Base-by-base conservation (phyloP, 495 filamentous ascomycete species). In the Pseudevernia furfuracea region DNA sequence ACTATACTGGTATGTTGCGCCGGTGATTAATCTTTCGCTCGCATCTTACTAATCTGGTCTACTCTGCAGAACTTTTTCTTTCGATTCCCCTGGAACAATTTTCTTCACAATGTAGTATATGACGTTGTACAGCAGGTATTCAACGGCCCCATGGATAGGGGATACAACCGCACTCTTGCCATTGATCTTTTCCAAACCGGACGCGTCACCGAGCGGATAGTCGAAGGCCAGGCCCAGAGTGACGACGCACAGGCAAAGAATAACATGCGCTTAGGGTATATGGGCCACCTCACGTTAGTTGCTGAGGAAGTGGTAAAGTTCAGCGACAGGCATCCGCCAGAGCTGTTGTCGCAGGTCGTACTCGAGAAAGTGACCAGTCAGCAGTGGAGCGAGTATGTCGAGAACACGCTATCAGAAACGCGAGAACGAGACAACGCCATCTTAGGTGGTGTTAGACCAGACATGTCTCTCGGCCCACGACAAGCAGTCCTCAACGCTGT, bases 221-320 rank as follows among this genome's bases (percentile, higher is more conserved):
- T 97, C 62, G 88, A 92, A 67, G 94, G 94, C 48, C 94, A 99
- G 73, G 82, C 80, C 65, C 82, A 85, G 48, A 96, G 90, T 68
- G 95, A 99, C 69, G 86, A 88, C 68, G 87, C 88, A 1, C 90
- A 98, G 73, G 73, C 78, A 49, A 82, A 86, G 66, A 89, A 82
- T 67, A 93, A 90, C 73, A 96, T 96, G 71, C 87, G 94, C 32
- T 86, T 97, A 71, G 94, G 94, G 21, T 99, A 96, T 75, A 99
- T 99, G 94, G 94, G 94, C 1, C 94, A 99, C 73, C 79, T 99
- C 48, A 99, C 94, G 0, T 83, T 99, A 19, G 96, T 99, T 63
- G 95, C 94, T 19, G 94, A 99, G 73, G 94, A 99, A 73, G 95
- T 99, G 23, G 94, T 97, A 67, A 97, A 97, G 75, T 99, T 97